Conservation (phyloP, 164 flowering plant species). For the Annona cherimola region DNA sequence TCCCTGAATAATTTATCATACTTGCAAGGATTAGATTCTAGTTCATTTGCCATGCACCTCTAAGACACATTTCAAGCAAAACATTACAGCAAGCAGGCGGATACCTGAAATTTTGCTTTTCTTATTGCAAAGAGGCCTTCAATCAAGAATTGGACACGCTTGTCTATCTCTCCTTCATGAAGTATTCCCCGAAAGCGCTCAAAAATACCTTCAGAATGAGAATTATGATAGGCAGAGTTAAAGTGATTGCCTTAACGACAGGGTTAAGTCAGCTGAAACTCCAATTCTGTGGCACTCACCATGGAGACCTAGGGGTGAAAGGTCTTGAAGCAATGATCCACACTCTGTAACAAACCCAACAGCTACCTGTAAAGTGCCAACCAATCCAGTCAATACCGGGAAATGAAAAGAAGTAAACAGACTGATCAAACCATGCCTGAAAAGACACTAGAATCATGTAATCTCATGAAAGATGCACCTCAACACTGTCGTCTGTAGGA, state of each 20-base stretch:
- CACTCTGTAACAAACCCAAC: constrained; percentile 95
- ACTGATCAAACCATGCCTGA: neutral
- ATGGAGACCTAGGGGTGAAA: constrained; percentile 78
- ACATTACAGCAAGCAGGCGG: neutral
- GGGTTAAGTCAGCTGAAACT: neutral
- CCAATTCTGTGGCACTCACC: constrained; percentile 38
- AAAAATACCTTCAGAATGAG: constrained; percentile 57
- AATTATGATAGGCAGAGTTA: neutral
- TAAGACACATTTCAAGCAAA: too few species aligned
- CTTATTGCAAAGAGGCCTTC: constrained; percentile 93
- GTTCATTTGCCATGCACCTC: neutral
- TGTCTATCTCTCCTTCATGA: constrained; percentile 97
- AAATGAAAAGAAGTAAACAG: neutral
- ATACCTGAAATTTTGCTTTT: constrained; percentile 91
- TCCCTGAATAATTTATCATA: constrained; percentile 39
- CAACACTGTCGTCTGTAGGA: constrained; percentile 96
- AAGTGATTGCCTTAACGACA: neutral
- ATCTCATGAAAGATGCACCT: constrained; percentile 21
- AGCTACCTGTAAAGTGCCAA: constrained; percentile 41
- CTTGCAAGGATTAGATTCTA: neutral
- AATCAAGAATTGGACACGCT: constrained; percentile 83
- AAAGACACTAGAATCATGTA: neutral
- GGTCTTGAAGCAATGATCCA: constrained; percentile 86
- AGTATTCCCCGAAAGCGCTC: constrained; percentile 97
- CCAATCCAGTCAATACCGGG: neutral